Base-by-base conservation (phyloP, 1,284 basidiomycete species). In the Fomitiporia mediterranea region DNA sequence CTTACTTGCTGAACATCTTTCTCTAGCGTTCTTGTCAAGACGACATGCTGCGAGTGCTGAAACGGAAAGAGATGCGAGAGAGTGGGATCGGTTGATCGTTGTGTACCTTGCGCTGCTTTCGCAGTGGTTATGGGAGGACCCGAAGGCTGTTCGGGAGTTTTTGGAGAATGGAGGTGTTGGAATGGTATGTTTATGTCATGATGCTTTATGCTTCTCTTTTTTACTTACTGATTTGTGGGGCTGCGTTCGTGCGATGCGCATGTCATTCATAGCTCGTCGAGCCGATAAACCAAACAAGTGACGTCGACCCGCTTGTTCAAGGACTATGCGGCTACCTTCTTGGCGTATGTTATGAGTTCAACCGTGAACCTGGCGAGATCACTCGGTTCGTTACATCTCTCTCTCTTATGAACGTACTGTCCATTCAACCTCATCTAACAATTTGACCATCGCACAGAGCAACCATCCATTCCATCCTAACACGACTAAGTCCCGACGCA, bases 101-200 rank as follows among this genome's bases (percentile, higher is more conserved):
- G 90, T 86, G 1, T 96, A 98, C 68, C 76, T 98, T 40, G 82
- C 84, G 38, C 71, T 97, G 46, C 76, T 99, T 19, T 79, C 83
- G 15, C 89, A 92, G 53, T 99, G 96, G 96, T 76, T 98, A n/a
- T 98, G 94, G 94, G 94, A 98, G 64, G 94, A 95, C 61, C 86
- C 94, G 0, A 80, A 78, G 53, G 87, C 89, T 0, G 93, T 98
- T 44, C 80, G 85, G 55, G 94, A 94, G 68, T 95, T 98, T 67
- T 74, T 99, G 57, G 87, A 91, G 66, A 89, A 91, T 8, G 91
- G 94, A 11, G 94, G 94, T 50, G 71, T 99, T 53, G 90, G 94
- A 56, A 84, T 94, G 62, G 94, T 96, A 69, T 67, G 91, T 82
- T 34, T 21, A 9, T 2, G 4, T 40, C 27, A 11, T 5, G 7